Percentiles rank a stretch among this genome's conserved stretches.
Conservation (phyloP, 2,329 filamentous ascomycete species). For the Stagonosporopsis cucurbitacearum region DNA sequence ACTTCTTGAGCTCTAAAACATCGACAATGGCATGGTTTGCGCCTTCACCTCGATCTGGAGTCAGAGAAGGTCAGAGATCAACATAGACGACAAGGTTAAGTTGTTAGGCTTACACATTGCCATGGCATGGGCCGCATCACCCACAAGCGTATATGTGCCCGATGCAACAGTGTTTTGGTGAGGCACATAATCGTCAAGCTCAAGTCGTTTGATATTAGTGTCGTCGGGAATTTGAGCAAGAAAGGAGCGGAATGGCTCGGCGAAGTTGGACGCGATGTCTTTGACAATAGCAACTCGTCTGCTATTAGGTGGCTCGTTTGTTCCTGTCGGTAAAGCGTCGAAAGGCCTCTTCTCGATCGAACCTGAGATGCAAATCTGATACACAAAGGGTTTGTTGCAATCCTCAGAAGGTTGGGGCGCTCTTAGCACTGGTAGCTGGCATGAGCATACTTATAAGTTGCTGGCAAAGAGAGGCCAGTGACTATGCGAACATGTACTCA, state of each 20-base stretch:
- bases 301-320: background rate
- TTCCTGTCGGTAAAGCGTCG: background rate
- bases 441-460: background rate
- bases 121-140: slow-evolving; percentile 18
- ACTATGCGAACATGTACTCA: background rate
- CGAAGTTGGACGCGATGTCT: background rate
- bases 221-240: slow-evolving; percentile 5
- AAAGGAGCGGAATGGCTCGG: slow-evolving; percentile 18
- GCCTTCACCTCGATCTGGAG: slow-evolving; percentile 2
- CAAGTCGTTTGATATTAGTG: slow-evolving; percentile 8
- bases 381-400: background rate
- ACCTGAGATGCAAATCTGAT: slow-evolving; percentile 19
- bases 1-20: slow-evolving; percentile 2
- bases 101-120: slow-evolving; percentile 10
- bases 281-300: slow-evolving; percentile 6
- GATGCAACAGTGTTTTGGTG: background rate
- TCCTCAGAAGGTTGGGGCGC: slow-evolving; percentile 3
- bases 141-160: slow-evolving; percentile 5
- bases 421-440: slow-evolving; percentile 9
- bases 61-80: background rate
- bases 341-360: slow-evolving; percentile 3
- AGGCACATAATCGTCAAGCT: slow-evolving; percentile 16
- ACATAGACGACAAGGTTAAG: background rate
- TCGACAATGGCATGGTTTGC: slow-evolving; percentile 17
- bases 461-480: background rate